Base-by-base conservation (phyloP, 345 rosid genomes). In the Rhizophora apiculata region DNA sequence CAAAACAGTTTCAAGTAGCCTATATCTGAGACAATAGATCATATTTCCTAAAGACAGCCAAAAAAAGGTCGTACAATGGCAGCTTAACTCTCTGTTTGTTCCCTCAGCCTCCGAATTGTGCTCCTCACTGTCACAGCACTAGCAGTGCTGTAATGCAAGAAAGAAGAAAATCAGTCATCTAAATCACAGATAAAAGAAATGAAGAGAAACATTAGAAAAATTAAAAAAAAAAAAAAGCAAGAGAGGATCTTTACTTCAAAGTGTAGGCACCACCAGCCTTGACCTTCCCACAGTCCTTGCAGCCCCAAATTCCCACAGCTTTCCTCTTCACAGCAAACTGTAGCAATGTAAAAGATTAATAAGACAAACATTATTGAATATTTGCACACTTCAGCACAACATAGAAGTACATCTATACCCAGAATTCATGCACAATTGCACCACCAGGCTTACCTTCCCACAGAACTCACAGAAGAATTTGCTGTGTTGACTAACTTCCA, bases 81-180 rank as follows among this genome's bases (percentile, higher is more conserved):
- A 69, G 55, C 60, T 76, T 73, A 89, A 65, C 86, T 81, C 79
- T 86, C 88, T 1, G 89, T 88, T 72, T 86, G 94, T 68, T 86
- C 94, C 80, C 94, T 85, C 68, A 88, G 78, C 68, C 91, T 86
- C 10, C 91, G 64, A 19, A 86, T 83, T 68, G 94, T 86, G 74
- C 94, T 86, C 83, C 91, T 79, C 24, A 86, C 89, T 2, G 94
- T 88, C 56, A 88, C 91, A 11, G 91, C 93, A 75, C 89, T 85
- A 1, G 93, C 93, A 18, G 91, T 86, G 75, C 90, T 86, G 83
- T 66, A 26, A 62, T 2, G 67, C 6, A 27, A 6, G 49, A 22
- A 22, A n/a, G 1, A 11, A 9, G 2, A 30, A 21, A 36, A 13
- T 53, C 13, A 72, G 67, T 30, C 8, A 24, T 4, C 9, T 15